Percentiles rank a stretch among this genome's conserved stretches.
phyloP scores from a whole-genome alignment of 352 stramenopile species.

The Phytophthora boehmeriae region DNA sequence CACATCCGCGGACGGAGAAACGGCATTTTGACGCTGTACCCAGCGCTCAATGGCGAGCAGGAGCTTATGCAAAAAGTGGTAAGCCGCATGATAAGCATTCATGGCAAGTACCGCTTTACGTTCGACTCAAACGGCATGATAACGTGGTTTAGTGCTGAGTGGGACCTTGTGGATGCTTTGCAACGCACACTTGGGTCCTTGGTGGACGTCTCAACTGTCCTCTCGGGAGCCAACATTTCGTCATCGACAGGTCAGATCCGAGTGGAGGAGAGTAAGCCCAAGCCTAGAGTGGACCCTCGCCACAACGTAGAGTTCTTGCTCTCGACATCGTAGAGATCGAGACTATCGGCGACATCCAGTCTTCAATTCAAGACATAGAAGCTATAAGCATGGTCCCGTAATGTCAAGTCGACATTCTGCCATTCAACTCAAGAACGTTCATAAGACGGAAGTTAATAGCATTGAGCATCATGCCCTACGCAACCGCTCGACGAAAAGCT shows the following conservation, averaged over 20 bases:
- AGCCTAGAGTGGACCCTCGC: slow-evolving; percentile 25
- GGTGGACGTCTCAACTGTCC: slow-evolving; percentile 40
- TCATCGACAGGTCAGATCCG: slow-evolving; percentile 57
- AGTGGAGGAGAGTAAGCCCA: slow-evolving; percentile 6
- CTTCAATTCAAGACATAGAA: too few species aligned
- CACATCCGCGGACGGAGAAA: slow-evolving; percentile 44
- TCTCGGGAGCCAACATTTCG: slow-evolving; percentile 56
- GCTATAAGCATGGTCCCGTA: too few species aligned
- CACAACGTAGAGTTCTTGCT: slow-evolving; percentile 55
- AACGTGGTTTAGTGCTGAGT: slow-evolving; percentile 60
- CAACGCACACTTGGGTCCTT: slow-evolving; percentile 47
- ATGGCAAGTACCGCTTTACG: slow-evolving; percentile 53
- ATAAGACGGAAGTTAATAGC: too few species aligned
- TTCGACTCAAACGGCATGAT: slow-evolving; percentile 45
- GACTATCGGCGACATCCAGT: slow-evolving; percentile 12
- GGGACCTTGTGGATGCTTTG: slow-evolving; percentile 58
- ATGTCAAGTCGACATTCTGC: too few species aligned
- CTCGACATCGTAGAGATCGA: slow-evolving; percentile 30
- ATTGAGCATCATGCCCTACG: too few species aligned
- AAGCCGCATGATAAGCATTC: slow-evolving; percentile 40
- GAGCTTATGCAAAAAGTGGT: slow-evolving; percentile 59
- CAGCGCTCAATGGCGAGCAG: slow-evolving; percentile 42
- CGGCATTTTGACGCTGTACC: slow-evolving; percentile 50
- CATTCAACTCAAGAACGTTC: too few species aligned
- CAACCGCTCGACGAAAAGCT: too few species aligned